Conservation (phyloP, 129 eudicot genomes). For the Arctium minus region DNA sequence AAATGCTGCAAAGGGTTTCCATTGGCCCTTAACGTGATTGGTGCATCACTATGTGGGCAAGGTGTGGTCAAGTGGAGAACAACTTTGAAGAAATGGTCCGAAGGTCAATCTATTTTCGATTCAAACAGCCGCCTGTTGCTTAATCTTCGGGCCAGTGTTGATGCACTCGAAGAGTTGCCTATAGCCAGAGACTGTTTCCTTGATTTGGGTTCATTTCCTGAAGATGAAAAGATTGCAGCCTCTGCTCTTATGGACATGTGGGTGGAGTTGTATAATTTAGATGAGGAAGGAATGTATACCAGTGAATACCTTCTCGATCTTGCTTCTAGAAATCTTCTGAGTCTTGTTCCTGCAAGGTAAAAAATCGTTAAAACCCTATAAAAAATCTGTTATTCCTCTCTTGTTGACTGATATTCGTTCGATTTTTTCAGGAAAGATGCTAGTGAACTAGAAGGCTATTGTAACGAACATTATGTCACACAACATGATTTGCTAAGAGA, state of each 20-base stretch:
- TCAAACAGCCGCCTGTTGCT: conserved; percentile 17
- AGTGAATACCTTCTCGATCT: conserved; percentile 23
- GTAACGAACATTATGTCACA: conserved; percentile 33
- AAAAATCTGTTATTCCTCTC: not conserved
- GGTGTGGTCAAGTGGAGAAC: conserved; percentile 23
- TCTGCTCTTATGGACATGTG: conserved; percentile 40
- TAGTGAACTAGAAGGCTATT: conserved; percentile 34
- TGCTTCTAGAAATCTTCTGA: conserved; percentile 29
- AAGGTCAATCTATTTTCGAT: conserved; percentile 31
- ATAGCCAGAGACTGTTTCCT: conserved; percentile 28
- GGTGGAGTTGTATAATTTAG: conserved; percentile 32
- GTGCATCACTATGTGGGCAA: conserved; percentile 35
- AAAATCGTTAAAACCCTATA: not conserved
- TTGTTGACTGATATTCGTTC: not conserved
- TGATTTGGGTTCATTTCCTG: conserved; percentile 43
- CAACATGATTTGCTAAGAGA: conserved; percentile 61
- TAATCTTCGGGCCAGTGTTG: conserved; percentile 34
- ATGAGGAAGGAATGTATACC: conserved; percentile 34
- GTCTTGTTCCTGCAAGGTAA: conserved; percentile 23
- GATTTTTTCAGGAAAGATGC: conserved; percentile 32
- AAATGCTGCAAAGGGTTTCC: conserved; percentile 44
- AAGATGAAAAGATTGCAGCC: conserved; percentile 36
- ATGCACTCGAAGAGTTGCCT: conserved; percentile 25
- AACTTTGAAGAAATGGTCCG: conserved; percentile 23
- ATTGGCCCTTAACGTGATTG: conserved; percentile 41